These are phyloP conservation scores for Tulasnella sp. DNA, from an alignment of 768 basidiomycete genomes.

Conservation along the genomic window DNA sequence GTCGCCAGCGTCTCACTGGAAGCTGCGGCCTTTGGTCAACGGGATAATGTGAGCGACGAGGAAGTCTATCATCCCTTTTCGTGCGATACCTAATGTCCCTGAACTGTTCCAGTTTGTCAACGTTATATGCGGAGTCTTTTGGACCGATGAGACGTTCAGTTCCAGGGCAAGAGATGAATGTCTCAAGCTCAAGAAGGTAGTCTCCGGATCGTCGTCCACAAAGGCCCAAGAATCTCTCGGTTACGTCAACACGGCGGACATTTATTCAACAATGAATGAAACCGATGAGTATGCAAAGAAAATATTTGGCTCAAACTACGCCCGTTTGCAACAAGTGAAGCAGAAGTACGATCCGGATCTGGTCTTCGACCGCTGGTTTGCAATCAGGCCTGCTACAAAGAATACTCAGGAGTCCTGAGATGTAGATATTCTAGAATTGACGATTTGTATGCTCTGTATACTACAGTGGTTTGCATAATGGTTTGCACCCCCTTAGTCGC, in stretches of 20 bases:
- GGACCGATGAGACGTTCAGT: background rate
- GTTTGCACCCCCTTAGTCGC: too few species aligned
- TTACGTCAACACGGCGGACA: background rate
- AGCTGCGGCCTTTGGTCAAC: slow-evolving; percentile 3
- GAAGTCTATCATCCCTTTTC: background rate
- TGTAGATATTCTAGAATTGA: too few species aligned
- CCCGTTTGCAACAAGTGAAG: slow-evolving; percentile 22
- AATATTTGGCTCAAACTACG: slow-evolving; percentile 22
- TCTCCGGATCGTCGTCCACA: background rate
- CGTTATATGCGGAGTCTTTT: background rate
- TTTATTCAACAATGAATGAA: background rate
- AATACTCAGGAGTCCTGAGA: too few species aligned
- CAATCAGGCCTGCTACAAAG: slow-evolving; percentile 14
- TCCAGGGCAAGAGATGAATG: background rate
- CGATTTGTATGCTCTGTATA: too few species aligned
- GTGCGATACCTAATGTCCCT: background rate
- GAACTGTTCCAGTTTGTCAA: background rate
- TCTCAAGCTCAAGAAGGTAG: background rate
- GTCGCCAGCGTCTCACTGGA: background rate
- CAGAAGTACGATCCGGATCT: slow-evolving; percentile 23
- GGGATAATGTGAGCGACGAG: background rate
- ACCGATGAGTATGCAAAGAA: background rate
- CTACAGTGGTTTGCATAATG: too few species aligned
- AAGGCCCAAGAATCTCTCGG: background rate
- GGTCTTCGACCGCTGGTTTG: slow-evolving; percentile 23